A percentile compares a stretch with the other conserved stretches of the same genome.
phyloP scores from a whole-genome alignment of 371 early-diverging fungal species.

The Zychaea mexicana region DNA sequence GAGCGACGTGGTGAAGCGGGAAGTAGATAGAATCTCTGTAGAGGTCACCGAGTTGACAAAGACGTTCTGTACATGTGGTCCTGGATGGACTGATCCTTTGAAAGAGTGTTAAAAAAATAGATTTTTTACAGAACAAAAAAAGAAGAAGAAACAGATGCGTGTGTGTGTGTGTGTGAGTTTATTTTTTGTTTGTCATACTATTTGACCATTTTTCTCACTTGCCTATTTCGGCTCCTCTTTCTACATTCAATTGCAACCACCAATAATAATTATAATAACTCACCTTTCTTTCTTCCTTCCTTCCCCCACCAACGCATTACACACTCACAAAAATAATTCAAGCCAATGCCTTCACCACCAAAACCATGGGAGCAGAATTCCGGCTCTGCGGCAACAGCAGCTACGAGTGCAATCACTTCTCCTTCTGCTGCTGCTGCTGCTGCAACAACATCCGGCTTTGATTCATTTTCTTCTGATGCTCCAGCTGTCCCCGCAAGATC shows the following conservation, averaged over 20 bases:
- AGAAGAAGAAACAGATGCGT: too few species aligned
- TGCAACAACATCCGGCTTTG: background rate
- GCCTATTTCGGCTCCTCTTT: background rate
- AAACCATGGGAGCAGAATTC: slow-evolving; percentile 91
- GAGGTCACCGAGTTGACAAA: slow-evolving; percentile 33
- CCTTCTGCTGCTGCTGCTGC: slow-evolving; percentile 16
- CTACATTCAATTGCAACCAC: background rate
- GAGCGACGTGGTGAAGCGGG: slow-evolving; percentile 23
- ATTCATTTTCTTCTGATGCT: slow-evolving; percentile 9
- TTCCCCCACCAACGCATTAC: background rate
- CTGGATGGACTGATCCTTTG: slow-evolving; percentile 12
- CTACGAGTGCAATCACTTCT: slow-evolving; percentile 12
- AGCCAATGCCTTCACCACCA: slow-evolving; percentile 85
- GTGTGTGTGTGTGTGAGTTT: background rate
- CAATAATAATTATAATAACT: background rate
- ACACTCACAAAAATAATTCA: background rate
- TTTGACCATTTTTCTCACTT: background rate
- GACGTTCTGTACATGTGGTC: slow-evolving; percentile 36
- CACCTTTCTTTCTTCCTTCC: background rate
- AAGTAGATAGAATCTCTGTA: slow-evolving; percentile 29
- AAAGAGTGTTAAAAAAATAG: background rate
- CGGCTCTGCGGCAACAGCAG: background rate
- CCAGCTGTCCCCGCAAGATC: slow-evolving; percentile 31
- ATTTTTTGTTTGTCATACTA: background rate
- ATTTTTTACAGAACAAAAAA: too few species aligned